phyloP scores from a whole-genome alignment of 1,284 basidiomycete species.

The Vanrija sp. region DNA sequence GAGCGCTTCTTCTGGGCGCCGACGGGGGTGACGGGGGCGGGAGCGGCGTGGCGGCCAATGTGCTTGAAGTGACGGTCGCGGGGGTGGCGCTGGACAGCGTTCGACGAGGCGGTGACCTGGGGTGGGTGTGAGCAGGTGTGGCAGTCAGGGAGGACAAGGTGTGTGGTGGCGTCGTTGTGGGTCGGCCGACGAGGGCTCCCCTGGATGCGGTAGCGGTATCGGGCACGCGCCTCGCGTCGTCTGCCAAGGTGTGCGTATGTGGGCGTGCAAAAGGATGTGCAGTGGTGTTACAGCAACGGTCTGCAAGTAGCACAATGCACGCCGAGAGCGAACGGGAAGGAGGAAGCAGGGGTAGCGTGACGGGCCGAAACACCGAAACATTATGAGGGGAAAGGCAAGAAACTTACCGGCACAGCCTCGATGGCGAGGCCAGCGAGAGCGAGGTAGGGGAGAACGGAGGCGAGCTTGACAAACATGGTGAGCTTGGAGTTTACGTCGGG shows the following conservation, averaged over 20 bases:
- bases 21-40: background rate
- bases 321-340: no score
- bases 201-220: no score
- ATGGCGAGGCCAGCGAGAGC: conserved; percentile 15
- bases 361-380: no score
- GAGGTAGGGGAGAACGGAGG: conserved; percentile 18
- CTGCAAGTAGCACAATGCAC: no score
- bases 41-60: background rate
- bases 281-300: no score
- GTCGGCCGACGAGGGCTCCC: no score
- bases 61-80: conserved; percentile 4
- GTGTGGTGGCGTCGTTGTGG: background rate
- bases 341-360: no score
- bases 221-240: no score
- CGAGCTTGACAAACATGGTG: conserved; percentile 13
- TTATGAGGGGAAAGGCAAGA: background rate
- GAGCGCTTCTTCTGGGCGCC: conserved; percentile 48
- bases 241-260: no score
- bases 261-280: no score
- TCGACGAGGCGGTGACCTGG: conserved; percentile 7
- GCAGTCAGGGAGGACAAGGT: background rate
- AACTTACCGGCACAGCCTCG: conserved; percentile 18
- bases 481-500: no score
- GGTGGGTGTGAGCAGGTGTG: background rate
- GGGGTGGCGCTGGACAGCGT: conserved; percentile 4